Evolutionary conservation across 495 filamentous ascomycete genomes (phyloP), one percentile per base, ranked within the genome.

Genomic region (Letharia columbiana): DNA sequence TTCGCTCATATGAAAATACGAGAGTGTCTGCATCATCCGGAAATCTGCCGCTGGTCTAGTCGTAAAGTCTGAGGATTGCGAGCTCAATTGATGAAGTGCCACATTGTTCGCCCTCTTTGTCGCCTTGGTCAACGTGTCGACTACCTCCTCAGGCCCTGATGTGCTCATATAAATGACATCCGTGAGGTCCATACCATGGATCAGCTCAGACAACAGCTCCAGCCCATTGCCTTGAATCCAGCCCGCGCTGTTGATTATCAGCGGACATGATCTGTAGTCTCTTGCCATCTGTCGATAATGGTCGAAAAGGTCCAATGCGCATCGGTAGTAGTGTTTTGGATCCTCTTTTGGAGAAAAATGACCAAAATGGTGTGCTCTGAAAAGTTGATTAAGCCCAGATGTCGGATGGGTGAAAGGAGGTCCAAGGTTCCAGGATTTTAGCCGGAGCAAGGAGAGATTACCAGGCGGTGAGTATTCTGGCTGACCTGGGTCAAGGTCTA

Each of bases 401-500:
- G 78, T 75, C 0, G 89, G 86, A 68, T 92, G 90, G 23, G 86
- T 85, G 73, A 90, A 96, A 0, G 89, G 82, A 5, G 89, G 88
- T 0, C 88, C 86, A 57, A 96, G 81, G 63, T 89, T 87, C 1
- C 86, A 87, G 33, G 81, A 77, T 17, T 76, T 77, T 1, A 94
- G 68, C 33, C 84, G 79, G 17, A 87, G 77, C 4, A 96, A 84
- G 33, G 89, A 91, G 17, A 96, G 71, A 39, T 89, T 85, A 11
- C 91, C 91, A 59, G 89, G 87, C 0, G 89, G 82, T 0, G 85
- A 86, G 69, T 87, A 94, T 71, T 96, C 91, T 18, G 91, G 90
- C 73, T 92, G 90, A 3, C 88, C 89, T 3, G 91, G 89, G 70
- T 96, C 91, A 8, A 96, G 76, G 71, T 96, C 92, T 10, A 96